Conservation (phyloP, 1,284 basidiomycete genomes). For the Fomitiporia mediterranea region DNA sequence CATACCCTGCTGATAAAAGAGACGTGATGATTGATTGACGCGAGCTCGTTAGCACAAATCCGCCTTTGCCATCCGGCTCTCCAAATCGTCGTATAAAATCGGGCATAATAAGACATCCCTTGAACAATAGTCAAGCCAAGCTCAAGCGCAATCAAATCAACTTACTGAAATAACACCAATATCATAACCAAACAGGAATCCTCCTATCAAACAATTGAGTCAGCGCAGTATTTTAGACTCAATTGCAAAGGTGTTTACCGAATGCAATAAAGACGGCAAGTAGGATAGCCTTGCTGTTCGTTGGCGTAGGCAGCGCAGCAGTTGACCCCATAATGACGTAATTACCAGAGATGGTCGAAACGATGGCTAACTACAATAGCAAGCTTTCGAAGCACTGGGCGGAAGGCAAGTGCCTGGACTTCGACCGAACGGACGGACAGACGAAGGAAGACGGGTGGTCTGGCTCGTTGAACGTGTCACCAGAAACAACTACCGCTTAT, state of each 20-base stretch:
- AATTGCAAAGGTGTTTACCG: conserved; percentile 28
- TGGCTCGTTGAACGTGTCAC: not conserved
- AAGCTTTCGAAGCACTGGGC: no score
- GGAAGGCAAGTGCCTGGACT: not conserved
- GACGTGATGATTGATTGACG: conserved; percentile 77
- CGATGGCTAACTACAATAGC: no score
- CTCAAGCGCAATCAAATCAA: conserved; percentile 3
- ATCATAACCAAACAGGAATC: conserved; percentile 62
- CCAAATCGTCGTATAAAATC: conserved; percentile 73
- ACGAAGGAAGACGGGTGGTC: not conserved
- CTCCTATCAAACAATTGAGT: conserved; percentile 14
- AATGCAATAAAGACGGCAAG: conserved; percentile 60
- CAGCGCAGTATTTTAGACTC: conserved; percentile 27
- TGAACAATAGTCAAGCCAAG: conserved; percentile 8
- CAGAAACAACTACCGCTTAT: not conserved
- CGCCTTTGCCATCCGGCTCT: conserved; percentile 44
- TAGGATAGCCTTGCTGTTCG: conserved; percentile 53
- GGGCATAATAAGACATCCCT: conserved; percentile 79
- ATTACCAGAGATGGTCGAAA: not conserved
- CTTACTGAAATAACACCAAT: conserved; percentile 62
- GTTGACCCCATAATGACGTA: not conserved
- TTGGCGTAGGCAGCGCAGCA: conserved; percentile 30
- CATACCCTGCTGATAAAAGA: conserved; percentile 68
- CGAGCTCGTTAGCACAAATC: conserved; percentile 50
- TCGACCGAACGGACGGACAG: not conserved